Evolutionary conservation across 345 rosid genomes (phyloP), one percentile per base, ranked within the genome.

Genomic region (Noccaea caerulescens): DNA sequence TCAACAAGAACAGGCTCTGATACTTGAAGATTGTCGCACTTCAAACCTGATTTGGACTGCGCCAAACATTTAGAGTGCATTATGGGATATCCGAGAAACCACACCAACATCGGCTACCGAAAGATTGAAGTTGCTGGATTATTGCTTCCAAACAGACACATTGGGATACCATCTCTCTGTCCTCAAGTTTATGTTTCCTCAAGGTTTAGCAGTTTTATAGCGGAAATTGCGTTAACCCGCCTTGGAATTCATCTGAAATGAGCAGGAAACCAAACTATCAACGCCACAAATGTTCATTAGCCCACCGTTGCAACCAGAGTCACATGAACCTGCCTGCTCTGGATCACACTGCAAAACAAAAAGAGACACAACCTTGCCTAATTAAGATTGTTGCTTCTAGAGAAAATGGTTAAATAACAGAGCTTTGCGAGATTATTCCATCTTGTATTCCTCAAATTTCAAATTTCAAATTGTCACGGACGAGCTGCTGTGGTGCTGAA

Each of bases 241-340:
- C 96, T 89, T 13, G 90, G 95, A 44, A 79, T 91, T 50, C 85
- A 4, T 63, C 63, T 93, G 77, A 89, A 84, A 71, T 84, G 81
- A 13, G 84, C 86, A 12, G 7, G 98, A 92, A 14, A 89, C 98
- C 91, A 92, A 76, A 44, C 92, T 88, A 69, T 92, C 98, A 0
- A 92, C 86, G 0, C 98, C 92, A 54, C 98, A 92, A 41, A 88
- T 42, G 62, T 92, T 89, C 5, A 92, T 86, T 38, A 92, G 73
- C 60, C 96, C 98, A 10, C 96, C 98, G 27, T 73, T 84, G 81
- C 98, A 92, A n/a, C 98, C 98, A 51, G 92, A 73, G 71, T 89
- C 96, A n/a, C 98, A 89, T 4, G 92, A 75, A 49, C 84, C 92
- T 30, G 68, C 63, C 50, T 84, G 87, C 23, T 86, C 92, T 6